phyloP scores from a whole-genome alignment of 164 flowering plant genomes.

The Vitis amurensis region DNA sequence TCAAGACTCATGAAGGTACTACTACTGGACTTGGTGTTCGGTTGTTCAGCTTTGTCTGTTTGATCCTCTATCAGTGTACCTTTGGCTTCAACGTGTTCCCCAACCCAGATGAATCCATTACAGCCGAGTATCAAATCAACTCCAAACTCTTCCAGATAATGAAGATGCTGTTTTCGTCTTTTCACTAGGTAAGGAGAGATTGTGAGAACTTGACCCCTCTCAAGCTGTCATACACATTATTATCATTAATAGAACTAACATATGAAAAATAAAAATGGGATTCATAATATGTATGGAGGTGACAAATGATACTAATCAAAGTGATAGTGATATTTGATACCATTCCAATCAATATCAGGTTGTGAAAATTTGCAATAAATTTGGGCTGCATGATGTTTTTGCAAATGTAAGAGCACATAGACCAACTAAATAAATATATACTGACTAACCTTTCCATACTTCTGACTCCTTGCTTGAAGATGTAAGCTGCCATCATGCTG shows the following conservation, averaged over 20 bases:
- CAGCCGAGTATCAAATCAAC: slow-evolving; percentile 88
- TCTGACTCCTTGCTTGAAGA: slow-evolving; percentile 97
- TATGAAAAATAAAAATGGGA: too few relatives aligned
- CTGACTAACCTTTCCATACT: slow-evolving; percentile 87
- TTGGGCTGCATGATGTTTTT: too few relatives aligned
- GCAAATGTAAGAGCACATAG: too few relatives aligned
- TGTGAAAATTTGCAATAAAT: too few relatives aligned
- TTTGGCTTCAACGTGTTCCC: slow-evolving; percentile 71
- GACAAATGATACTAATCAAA: background rate
- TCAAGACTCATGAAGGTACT: slow-evolving; percentile 21
- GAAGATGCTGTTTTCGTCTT: slow-evolving; percentile 89
- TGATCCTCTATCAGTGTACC: slow-evolving; percentile 57
- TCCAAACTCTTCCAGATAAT: slow-evolving; percentile 73
- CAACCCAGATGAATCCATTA: slow-evolving; percentile 94
- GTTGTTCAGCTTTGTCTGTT: slow-evolving; percentile 35
- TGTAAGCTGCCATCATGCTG: slow-evolving; percentile 90
- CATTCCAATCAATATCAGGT: too few relatives aligned
- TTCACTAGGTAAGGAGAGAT: slow-evolving; percentile 83
- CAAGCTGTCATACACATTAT: slow-evolving; percentile 58
- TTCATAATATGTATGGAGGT: background rate
- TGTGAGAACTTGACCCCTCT: slow-evolving; percentile 77
- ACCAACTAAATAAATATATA: background rate
- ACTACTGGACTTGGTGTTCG: slow-evolving; percentile 13
- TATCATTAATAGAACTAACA: background rate
- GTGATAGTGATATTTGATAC: too few relatives aligned